A percentile compares a stretch with the other conserved stretches of the same genome.
phyloP scores from a whole-genome alignment of 2,329 filamentous ascomycete genomes.

The Alternaria longipes region DNA sequence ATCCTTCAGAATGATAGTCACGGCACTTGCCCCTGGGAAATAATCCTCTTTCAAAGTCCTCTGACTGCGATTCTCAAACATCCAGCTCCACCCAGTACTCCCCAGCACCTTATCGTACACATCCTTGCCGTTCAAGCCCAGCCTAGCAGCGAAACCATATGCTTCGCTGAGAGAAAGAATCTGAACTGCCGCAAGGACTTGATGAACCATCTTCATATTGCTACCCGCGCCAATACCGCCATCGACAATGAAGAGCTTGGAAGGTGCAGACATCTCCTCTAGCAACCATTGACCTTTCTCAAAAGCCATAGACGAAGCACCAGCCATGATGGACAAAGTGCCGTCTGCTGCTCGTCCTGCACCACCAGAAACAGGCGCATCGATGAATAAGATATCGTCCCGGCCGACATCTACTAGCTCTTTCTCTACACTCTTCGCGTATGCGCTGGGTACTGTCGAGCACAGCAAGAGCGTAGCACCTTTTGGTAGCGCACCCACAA shows the following conservation, averaged over 20 bases:
- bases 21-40: conserved; percentile 54
- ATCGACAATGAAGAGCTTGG: conserved; percentile 66
- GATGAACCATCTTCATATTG: conserved; percentile 67
- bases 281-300: conserved; percentile 67
- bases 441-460: conserved; percentile 74
- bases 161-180: conserved; percentile 65
- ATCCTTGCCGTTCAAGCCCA: conserved; percentile 62
- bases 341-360: conserved; percentile 73
- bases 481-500: conserved; percentile 61
- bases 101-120: conserved; percentile 60
- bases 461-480: conserved; percentile 71
- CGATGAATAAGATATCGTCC: conserved; percentile 72
- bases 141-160: conserved; percentile 64
- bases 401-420: conserved; percentile 66
- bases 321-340: conserved; percentile 79
- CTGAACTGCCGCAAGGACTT: conserved; percentile 67
- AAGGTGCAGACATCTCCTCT: conserved; percentile 67
- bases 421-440: conserved; percentile 68
- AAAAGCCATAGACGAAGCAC: conserved; percentile 66
- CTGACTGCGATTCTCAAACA: conserved; percentile 66
- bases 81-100: conserved; percentile 60
- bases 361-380: conserved; percentile 77
- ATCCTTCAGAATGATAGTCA: conserved; percentile 60
- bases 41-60: conserved; percentile 63
- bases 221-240: conserved; percentile 64